A percentile compares a stretch with the other conserved stretches of the same genome.
phyloP scores from a whole-genome alignment of 2,329 filamentous ascomycete genomes.

The Fusarium anguioides region DNA sequence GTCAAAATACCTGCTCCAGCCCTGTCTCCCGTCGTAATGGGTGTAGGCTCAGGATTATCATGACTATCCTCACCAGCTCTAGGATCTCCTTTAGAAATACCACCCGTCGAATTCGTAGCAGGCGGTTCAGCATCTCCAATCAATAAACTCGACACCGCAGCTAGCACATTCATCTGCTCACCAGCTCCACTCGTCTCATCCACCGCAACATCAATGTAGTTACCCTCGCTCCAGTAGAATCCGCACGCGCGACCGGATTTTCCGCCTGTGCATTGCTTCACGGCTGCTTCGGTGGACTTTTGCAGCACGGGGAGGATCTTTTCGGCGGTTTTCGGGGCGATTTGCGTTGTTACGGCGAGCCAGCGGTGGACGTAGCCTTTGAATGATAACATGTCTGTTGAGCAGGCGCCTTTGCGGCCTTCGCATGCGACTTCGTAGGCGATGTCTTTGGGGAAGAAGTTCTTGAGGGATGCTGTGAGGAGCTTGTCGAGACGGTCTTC shows the following conservation, averaged over 20 bases:
- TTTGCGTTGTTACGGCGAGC: constrained; percentile 68
- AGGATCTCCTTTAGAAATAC: constrained; percentile 58
- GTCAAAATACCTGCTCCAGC: constrained; percentile 63
- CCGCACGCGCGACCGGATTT: constrained; percentile 69
- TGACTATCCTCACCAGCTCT: constrained; percentile 53
- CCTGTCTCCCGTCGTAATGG: constrained; percentile 58
- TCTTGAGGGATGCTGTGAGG: constrained; percentile 59
- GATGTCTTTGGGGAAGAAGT: constrained; percentile 67
- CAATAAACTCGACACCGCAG: constrained; percentile 63
- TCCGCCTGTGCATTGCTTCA: constrained; percentile 71
- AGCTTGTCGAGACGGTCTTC: constrained; percentile 65
- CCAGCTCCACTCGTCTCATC: constrained; percentile 69
- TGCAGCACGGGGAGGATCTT: constrained; percentile 68
- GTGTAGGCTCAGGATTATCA: constrained; percentile 43
- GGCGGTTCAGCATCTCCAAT: constrained; percentile 55
- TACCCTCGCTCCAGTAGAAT: constrained; percentile 67
- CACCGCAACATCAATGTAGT: constrained; percentile 57
- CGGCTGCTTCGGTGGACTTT: constrained; percentile 68
- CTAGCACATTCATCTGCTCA: constrained; percentile 68
- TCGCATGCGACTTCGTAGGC: constrained; percentile 78
- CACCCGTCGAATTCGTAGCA: constrained; percentile 61
- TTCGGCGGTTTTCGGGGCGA: constrained; percentile 69
- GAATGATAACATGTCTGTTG: constrained; percentile 77
- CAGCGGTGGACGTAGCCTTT: constrained; percentile 77
- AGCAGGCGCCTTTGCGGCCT: constrained; percentile 64